Percentiles rank a stretch among this genome's conserved stretches.
Conservation (phyloP, 768 basidiomycete species). For the Lactarius hengduanensis region DNA sequence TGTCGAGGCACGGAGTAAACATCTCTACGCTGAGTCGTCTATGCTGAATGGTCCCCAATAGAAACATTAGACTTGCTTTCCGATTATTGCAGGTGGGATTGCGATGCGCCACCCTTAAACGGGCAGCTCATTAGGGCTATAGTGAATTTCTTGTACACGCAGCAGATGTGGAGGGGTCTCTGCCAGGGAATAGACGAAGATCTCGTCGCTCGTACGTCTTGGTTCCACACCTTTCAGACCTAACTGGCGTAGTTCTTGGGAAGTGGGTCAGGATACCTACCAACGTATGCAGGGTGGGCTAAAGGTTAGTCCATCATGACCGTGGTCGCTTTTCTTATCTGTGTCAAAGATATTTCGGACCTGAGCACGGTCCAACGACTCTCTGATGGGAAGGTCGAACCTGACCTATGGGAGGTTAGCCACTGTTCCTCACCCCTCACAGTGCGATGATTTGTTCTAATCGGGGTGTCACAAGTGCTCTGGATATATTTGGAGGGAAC, state of each 20-base stretch:
- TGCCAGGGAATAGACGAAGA: constrained; percentile 95
- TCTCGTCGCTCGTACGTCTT: constrained; percentile 63
- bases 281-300: constrained; percentile 97
- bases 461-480: constrained; percentile 39
- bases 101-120: constrained; percentile 6
- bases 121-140: constrained; percentile 13
- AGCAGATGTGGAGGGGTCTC: constrained; percentile 96
- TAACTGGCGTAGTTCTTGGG: constrained; percentile 61
- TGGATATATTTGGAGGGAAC: constrained; percentile 71
- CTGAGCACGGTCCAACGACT: constrained; percentile 76
- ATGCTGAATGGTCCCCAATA: constrained; percentile 34
- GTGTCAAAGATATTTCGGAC: constrained; percentile 66
- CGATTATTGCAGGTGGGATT: constrained; percentile 70
- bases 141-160: constrained; percentile 96
- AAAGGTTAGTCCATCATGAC: constrained; percentile 52
- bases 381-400: constrained; percentile 80
- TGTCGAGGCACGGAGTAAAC: constrained; percentile 55
- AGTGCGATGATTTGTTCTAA: not conserved
- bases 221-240: constrained; percentile 24
- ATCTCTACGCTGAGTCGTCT: not conserved
- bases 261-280: constrained; percentile 89
- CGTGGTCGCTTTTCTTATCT: not conserved
- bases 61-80: constrained; percentile 77
- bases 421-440: not conserved
- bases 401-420: constrained; percentile 79